phyloP scores from a whole-genome alignment of 768 basidiomycete species.

The Filobasidium wieringae region DNA sequence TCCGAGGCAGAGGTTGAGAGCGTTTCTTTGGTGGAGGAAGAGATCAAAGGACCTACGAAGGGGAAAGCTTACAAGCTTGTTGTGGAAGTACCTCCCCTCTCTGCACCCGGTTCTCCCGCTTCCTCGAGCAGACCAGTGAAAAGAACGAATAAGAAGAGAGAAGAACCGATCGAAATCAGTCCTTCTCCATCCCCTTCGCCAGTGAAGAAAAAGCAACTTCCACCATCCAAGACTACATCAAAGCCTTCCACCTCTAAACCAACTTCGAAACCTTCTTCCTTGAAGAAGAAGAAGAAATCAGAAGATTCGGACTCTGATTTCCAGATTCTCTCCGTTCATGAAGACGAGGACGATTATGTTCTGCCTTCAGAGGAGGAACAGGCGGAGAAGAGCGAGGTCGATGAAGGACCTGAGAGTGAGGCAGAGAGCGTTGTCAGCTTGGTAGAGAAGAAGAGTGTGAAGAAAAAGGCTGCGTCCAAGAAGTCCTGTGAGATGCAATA shows the following conservation, averaged over 20 bases:
- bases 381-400: neutral
- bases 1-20: too few species aligned
- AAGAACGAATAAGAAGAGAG: too few species aligned
- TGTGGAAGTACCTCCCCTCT: too few species aligned
- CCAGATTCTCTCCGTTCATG: neutral
- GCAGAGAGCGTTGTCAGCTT: conserved; percentile 9
- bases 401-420: conserved; percentile 26
- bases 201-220: too few species aligned
- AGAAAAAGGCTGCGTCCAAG: conserved; percentile 1
- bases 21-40: too few species aligned
- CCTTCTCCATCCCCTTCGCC: too few species aligned
- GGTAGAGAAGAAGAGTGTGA: conserved; percentile 14
- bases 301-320: neutral
- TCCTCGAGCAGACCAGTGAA: too few species aligned
- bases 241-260: neutral
- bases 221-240: neutral
- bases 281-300: too few species aligned
- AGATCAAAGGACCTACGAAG: too few species aligned
- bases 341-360: neutral
- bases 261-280: neutral
- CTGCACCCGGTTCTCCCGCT: too few species aligned
- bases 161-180: too few species aligned
- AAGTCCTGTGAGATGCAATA: neutral
- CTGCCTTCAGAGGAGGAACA: neutral
- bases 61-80: too few species aligned